A percentile compares a stretch with the other conserved stretches of the same genome.
Evolutionary conservation across 352 stramenopile species (phyloP).

Genomic region (Blastocystis hominis): DNA sequence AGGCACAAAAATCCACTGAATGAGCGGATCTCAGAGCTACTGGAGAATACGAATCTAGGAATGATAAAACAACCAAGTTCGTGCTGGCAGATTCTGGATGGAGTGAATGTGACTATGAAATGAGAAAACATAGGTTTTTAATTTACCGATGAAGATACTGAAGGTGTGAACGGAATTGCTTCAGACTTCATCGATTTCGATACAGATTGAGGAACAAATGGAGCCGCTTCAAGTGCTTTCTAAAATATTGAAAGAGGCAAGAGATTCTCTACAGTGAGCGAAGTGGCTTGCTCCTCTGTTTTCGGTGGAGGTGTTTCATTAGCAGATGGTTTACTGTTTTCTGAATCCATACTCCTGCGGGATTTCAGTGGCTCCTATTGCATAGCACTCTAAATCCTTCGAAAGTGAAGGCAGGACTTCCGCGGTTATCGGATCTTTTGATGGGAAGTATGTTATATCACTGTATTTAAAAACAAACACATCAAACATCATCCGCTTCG

Average conservation of each 20-base stretch:
- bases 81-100: too few relatives aligned
- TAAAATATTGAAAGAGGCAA: neutral
- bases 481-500: neutral
- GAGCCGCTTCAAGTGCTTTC: neutral
- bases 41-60: neutral
- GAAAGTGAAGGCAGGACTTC: neutral
- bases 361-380: neutral
- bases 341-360: neutral
- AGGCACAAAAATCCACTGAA: neutral
- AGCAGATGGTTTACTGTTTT: neutral
- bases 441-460: neutral
- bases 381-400: neutral
- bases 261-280: neutral
- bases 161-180: constrained; percentile 1
- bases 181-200: constrained; percentile 3
- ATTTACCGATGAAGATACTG: neutral
- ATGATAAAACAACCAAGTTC: neutral
- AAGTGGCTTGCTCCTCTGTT: neutral
- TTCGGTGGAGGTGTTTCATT: neutral
- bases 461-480: neutral
- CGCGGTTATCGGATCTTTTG: neutral
- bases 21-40: neutral
- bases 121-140: neutral
- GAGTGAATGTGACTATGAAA: neutral
- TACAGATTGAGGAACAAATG: neutral